Percentiles rank a stretch among this genome's conserved stretches.
Conservation (phyloP, 805 yeast species). For the Saccharomycopsis selenospora region DNA sequence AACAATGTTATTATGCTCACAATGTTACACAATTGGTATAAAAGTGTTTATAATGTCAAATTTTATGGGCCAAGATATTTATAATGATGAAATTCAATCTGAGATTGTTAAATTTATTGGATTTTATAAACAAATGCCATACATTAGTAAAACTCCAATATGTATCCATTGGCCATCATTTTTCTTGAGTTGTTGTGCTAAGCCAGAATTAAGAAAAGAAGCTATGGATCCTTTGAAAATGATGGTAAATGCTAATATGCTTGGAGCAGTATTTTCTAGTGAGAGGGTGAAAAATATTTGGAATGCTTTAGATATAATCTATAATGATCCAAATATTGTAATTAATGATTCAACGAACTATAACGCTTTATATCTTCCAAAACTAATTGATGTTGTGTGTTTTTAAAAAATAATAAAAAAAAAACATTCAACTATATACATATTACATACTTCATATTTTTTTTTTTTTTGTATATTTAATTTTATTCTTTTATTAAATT, state of each 20-base stretch:
- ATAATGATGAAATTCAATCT: slow-evolving; percentile 5
- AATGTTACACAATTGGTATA: slow-evolving; percentile 11
- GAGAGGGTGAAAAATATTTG: slow-evolving; percentile 10
- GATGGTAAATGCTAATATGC: slow-evolving; percentile 7
- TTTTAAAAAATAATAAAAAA: too few species aligned
- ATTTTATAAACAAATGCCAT: slow-evolving; percentile 7
- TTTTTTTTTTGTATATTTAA: too few species aligned
- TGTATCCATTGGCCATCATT: slow-evolving; percentile 17
- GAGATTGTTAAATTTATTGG: slow-evolving; percentile 5
- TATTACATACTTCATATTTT: too few species aligned
- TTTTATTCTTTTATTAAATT: too few species aligned
- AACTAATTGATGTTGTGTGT: background rate
- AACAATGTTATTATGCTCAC: slow-evolving; percentile 10
- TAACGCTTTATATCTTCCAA: background rate
- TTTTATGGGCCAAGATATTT: slow-evolving; percentile 11
- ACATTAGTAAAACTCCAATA: slow-evolving; percentile 4
- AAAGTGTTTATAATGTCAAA: slow-evolving; percentile 3
- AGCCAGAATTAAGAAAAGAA: background rate
- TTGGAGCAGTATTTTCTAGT: slow-evolving; percentile 7
- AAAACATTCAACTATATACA: too few species aligned
- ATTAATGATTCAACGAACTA: background rate
- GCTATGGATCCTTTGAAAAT: slow-evolving; percentile 4
- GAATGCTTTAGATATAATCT: slow-evolving; percentile 8
- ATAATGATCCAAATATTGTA: background rate
- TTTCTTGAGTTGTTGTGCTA: slow-evolving; percentile 11